Base-by-base conservation (phyloP, 2,329 filamentous ascomycete species). In the Fusarium bactridioides region DNA sequence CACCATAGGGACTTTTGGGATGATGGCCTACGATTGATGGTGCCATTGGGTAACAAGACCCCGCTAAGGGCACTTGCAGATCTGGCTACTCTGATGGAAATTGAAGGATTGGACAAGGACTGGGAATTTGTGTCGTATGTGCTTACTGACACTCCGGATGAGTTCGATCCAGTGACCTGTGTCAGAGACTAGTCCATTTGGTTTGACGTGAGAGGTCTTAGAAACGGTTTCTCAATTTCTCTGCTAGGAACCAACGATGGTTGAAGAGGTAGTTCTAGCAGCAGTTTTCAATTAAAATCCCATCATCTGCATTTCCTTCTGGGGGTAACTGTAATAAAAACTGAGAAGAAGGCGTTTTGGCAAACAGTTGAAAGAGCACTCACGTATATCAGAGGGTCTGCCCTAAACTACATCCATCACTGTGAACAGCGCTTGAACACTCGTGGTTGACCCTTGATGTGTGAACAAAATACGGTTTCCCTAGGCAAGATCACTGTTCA, bases 151-250 rank as follows among this genome's bases (percentile, higher is more conserved):
- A 13, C 0, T 27, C 23, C 23, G 18, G 43, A 45, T 19, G 11
- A 45, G 18, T 27, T 27, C 11, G 18, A 25, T 45, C 18, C 11
- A 27, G 16, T 19, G 23, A 4, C 19, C 18, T 13, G 11, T 45
- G 19, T 45, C 18, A 27, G 13, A 2, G 43, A 25, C 18, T 45
- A 45, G 43, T 10, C 0, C 0, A 1, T 1, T 12, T 25, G 16
- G 16, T 13, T 12, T 25, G 10, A 12, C 7, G 3, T 19, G 23
- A 25, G 23, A 41, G 5, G 23, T 44, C n/a, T 44, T 23, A 6
- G 4, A 19, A 25, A 5, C 11, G 11, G 16, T 19, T 25, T 9
- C 23, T 25, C 16, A 19, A 9, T 4, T 19, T 12, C 2, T 25
- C 41, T 3, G 10, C 23, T 12, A 4, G 12, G 41, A 4, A 44